phyloP scores from a whole-genome alignment of 2,329 filamentous ascomycete genomes.

The Ophiostoma triangulosporum region DNA sequence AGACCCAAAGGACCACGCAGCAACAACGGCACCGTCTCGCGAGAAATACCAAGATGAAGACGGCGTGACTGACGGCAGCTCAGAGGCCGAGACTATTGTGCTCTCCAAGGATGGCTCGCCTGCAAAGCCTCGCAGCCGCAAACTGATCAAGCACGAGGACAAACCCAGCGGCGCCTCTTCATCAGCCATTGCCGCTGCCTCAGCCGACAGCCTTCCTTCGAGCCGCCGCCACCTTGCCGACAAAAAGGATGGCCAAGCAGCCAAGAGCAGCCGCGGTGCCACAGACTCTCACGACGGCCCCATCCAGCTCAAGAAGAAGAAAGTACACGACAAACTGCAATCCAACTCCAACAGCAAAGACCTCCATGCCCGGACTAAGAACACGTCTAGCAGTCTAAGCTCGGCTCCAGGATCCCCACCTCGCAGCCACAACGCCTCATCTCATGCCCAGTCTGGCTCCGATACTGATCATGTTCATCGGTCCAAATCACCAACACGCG shows the following conservation, averaged over 20 bases:
- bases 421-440: conserved; percentile 26
- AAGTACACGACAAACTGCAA: conserved; percentile 25
- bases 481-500: conserved; percentile 28
- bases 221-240: conserved; percentile 10
- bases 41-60: conserved; percentile 29
- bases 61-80: conserved; percentile 42
- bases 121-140: conserved; percentile 39
- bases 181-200: neutral
- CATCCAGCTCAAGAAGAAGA: conserved; percentile 37
- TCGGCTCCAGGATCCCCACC: conserved; percentile 44
- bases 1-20: conserved; percentile 17
- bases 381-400: conserved; percentile 42
- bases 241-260: conserved; percentile 14
- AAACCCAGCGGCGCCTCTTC: conserved; percentile 36
- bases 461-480: conserved; percentile 38
- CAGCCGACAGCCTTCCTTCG: neutral
- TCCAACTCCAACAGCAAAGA: neutral
- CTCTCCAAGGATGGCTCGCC: conserved; percentile 47
- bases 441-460: conserved; percentile 33
- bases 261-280: conserved; percentile 11
- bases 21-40: conserved; percentile 18
- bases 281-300: conserved; percentile 18
- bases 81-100: conserved; percentile 60
- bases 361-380: conserved; percentile 25
- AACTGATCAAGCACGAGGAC: conserved; percentile 52